Base-by-base conservation (phyloP, 306 rosid species). In the Inga laurina region DNA sequence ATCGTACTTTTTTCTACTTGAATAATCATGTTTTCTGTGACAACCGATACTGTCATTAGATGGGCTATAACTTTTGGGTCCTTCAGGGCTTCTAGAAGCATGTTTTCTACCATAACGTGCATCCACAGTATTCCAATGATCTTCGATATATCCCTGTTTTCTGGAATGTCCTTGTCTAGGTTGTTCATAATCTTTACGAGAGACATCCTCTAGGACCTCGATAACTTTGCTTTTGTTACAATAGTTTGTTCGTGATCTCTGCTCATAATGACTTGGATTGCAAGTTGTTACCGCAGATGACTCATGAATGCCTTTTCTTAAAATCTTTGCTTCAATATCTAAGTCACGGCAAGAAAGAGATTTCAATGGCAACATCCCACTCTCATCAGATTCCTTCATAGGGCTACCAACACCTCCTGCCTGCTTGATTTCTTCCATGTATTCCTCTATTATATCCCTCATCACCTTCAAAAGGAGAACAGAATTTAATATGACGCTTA, bases 381-480 rank as follows among this genome's bases (percentile, higher is more conserved):
- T 84, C 70, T 80, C 87, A 56, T 82, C 86, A 85, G 84, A 74
- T 82, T 78, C 89, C 78, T 85, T 87, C 83, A 84, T 88, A 68
- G 92, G 90, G 85, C 88, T 86, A 75, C 91, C 94, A 69, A 91
- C 86, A 48, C 93, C 97, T 73, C 92, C 93, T 57, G 91, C 97
- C 79, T 86, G 83, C 80, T 86, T 89, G 81, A 92, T 93, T 85
- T 94, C 97, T 83, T 88, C 99, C 97, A 88, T 96, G 87, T 77
- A 92, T 64, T 91, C 97, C 86, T 87, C 97, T 87, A 96, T 88
- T 69, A 94, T 74, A 84, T 90, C 94, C 85, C 97, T 91, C 84
- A 84, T 92, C 61, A 91, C 97, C 99, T 96, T 89, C 72, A 64
- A 73, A 72, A 77, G 73, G 71, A 65, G 56, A 34, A 71, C 8